Base-by-base conservation (phyloP, 192 early-diverging fungal species). In the Chytriomyces confervae region DNA sequence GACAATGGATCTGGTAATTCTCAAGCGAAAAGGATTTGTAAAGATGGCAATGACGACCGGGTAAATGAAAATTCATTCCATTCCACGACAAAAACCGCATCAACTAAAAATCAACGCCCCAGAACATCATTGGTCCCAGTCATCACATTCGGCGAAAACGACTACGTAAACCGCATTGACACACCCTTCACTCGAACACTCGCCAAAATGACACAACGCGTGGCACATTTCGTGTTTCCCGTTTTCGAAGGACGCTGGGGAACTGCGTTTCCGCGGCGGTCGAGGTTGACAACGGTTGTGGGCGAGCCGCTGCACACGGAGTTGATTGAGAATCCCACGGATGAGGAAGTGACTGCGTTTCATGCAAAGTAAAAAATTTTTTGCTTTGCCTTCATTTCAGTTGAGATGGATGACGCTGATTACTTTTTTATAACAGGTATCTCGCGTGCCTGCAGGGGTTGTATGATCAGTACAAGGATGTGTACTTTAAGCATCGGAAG, bases 1-100 rank as follows among this genome's bases (percentile, higher is more conserved):
- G 5, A 83, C 79, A 20, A 72, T 81, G 70, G 76, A 82, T 47
- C 47, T 85, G n/a, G 82, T 85, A 9, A 36, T 85, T 45, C 43
- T 71, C 50, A 82, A 82, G 62, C 79, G 84, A 10, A 83, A 83
- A 61, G 84, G 84, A 5, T 85, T 85, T 47, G 57, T 77, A 2
- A 72, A 73, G 74, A 50, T 83, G 9, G 84, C 84, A 6, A n/a
- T 85, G 10, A 47, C 45, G 29, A 83, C 77, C 4, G 84, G 84
- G 77, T 79, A 47, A 63, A 20, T 71, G n/a, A 0, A 24, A 65
- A 65, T 13, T 2, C 29, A 36, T 36, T 36, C 29, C 29, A 36
- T 1, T 1, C 29, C 29, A 36, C 0, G 2, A 36, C 0, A 36
- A 36, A 36, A 36, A 36, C 29, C 29, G 29, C 29, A 36, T 36